Evolutionary conservation across 164 flowering plant genomes (phyloP), one percentile per base, ranked within the genome.

Genomic region (Chloranthus sessilifolius): DNA sequence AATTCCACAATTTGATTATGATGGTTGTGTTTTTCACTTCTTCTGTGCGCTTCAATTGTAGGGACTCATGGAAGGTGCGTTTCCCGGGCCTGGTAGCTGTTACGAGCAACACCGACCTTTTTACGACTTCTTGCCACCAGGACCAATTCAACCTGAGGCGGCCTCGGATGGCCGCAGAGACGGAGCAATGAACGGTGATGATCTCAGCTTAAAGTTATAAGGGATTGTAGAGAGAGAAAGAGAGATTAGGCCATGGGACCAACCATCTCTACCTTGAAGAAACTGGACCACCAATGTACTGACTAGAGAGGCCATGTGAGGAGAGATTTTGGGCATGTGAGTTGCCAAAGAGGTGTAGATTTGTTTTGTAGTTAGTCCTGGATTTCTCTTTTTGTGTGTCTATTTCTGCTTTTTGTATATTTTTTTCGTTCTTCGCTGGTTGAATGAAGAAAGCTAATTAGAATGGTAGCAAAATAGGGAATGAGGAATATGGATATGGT

Each of bases 121-220:
- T 15, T 46, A 46, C 37, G 55, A 48, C 25, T 61, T 61, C 55
- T 34, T 48, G 12, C 59, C 65, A 2, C 30, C 14, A 23, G 25
- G 22, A 15, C 37, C 35, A 9, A 39, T 3, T 10, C 29, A 31
- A 7, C 16, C 10, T 7, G 14, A 41, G 26, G 9, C 28, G n/a
- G 7, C 44, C 16, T 34, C 34, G 1, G 38, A 21, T 14, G 25
- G 31, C 27, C 7, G 51, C 21, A 50, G 28, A 31, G 52, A 29
- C n/a, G 61, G 40, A 34, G 36, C 20, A 0, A 61, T 35, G 4
- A 39, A 45, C 36, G 21, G 3, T 42, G 47, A 55, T 25, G 66
- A 62, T 51, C 56, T 62, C 21, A 62, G 30, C 20, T 43, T 62
- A 19, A 62, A 62, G 61, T 36, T 62, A n/a, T 56, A 41, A 37